Evolutionary conservation across 1,284 basidiomycete genomes (phyloP).

Genomic region (Irpex sp.): DNA sequence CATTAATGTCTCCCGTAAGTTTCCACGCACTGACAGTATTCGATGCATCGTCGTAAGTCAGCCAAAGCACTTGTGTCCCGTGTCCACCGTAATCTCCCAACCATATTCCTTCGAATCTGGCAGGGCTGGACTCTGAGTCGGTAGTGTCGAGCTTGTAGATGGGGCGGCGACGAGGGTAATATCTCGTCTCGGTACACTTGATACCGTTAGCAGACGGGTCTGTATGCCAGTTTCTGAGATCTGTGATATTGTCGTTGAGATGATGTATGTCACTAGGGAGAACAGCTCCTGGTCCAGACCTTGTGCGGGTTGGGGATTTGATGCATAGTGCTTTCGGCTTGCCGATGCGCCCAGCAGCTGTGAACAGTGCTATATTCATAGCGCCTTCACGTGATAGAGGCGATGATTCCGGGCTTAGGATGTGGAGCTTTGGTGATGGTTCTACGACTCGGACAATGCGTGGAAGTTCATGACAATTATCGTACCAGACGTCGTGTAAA

Average conservation of each 20-base stretch:
- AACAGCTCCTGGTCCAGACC: slow-evolving; percentile 12
- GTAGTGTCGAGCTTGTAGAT: neutral
- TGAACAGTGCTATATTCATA: neutral
- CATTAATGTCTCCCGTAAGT: slow-evolving; percentile 26
- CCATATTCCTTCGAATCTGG: slow-evolving; percentile 24
- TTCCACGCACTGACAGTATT: slow-evolving; percentile 21
- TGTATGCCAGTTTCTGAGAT: no score
- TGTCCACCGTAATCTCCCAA: slow-evolving; percentile 24
- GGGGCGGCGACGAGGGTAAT: no score
- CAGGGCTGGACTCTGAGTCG: slow-evolving; percentile 16
- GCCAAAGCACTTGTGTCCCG: slow-evolving; percentile 23
- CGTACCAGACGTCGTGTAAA: slow-evolving; percentile 13
- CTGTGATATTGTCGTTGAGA: slow-evolving; percentile 14
- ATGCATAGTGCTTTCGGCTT: slow-evolving; percentile 8
- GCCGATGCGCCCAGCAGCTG: neutral
- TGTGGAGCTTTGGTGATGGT: slow-evolving; percentile 1
- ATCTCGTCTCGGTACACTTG: no score
- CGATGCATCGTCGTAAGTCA: slow-evolving; percentile 13
- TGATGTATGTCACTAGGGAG: neutral
- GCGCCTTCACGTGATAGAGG: neutral
- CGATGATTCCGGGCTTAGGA: neutral
- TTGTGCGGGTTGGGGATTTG: slow-evolving; percentile 8
- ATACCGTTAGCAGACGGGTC: no score
- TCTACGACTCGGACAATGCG: slow-evolving; percentile 14
- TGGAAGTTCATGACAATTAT: slow-evolving; percentile 12